Evolutionary conservation across 345 rosid species (phyloP).

Genomic region (Gossypium ekmanianum): DNA sequence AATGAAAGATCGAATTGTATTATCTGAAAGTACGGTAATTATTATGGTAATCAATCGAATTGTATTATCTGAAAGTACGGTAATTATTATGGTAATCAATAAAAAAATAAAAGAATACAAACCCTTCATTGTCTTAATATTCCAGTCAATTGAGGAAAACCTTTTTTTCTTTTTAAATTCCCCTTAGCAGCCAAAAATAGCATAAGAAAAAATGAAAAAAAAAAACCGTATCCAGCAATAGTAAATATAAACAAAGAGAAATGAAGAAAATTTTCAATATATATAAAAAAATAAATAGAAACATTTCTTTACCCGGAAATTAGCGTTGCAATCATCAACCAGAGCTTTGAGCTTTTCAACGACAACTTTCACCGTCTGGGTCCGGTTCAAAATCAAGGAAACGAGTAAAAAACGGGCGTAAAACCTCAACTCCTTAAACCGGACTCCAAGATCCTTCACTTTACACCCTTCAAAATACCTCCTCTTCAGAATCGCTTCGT

Average conservation of each 20-base stretch:
- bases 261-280: too few relatives aligned
- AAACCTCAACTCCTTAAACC: constrained; percentile 84
- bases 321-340: constrained; percentile 68
- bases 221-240: neutral
- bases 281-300: neutral
- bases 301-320: constrained; percentile 51
- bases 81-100: neutral
- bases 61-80: neutral
- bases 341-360: constrained; percentile 45
- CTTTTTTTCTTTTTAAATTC: too few relatives aligned
- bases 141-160: neutral
- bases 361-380: constrained; percentile 51
- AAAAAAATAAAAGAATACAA: neutral
- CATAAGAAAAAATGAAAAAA: neutral
- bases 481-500: constrained; percentile 79
- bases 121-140: neutral
- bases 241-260: too few relatives aligned
- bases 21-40: neutral
- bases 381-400: constrained; percentile 61
- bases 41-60: neutral
- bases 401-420: constrained; percentile 87
- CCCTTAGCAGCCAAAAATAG: neutral
- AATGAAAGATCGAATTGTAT: neutral
- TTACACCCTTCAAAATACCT: constrained; percentile 65
- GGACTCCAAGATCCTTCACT: constrained; percentile 59